Evolutionary conservation across 139 green algal genomes (phyloP).

Genomic region (Medakamo hakoo): DNA sequence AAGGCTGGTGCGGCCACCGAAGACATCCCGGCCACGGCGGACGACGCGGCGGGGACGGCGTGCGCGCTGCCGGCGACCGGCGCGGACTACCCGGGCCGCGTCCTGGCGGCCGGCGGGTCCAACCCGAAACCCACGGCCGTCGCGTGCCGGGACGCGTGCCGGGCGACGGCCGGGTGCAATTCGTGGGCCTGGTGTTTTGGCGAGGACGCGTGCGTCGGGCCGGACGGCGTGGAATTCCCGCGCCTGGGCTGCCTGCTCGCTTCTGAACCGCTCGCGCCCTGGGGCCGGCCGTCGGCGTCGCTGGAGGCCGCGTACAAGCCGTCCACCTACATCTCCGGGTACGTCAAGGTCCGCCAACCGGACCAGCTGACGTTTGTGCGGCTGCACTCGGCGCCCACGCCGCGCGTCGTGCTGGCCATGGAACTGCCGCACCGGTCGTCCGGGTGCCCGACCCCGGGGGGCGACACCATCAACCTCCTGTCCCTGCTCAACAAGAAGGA

Average conservation of each 20-base stretch:
- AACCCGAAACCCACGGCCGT: not conserved
- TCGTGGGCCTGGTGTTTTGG: not conserved
- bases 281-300: not conserved
- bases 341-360: not conserved
- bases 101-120: not conserved
- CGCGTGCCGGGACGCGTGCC: not conserved
- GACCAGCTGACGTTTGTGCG: slow-evolving; percentile 2
- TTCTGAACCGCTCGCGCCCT: not conserved
- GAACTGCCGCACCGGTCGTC: not conserved
- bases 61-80: no score
- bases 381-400: slow-evolving; percentile 3
- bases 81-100: no score
- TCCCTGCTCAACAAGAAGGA: slow-evolving; percentile 9
- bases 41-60: no score
- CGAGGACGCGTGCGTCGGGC: not conserved
- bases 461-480: slow-evolving; percentile 1
- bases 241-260: not conserved
- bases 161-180: not conserved
- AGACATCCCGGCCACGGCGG: no score
- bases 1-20: no score
- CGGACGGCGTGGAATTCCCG: not conserved
- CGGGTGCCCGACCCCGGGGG: slow-evolving; percentile 1
- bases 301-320: no score
- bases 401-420: not conserved
- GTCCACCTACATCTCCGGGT: not conserved